Conservation (phyloP, 345 rosid species). For the Eucalyptus curtisii region DNA sequence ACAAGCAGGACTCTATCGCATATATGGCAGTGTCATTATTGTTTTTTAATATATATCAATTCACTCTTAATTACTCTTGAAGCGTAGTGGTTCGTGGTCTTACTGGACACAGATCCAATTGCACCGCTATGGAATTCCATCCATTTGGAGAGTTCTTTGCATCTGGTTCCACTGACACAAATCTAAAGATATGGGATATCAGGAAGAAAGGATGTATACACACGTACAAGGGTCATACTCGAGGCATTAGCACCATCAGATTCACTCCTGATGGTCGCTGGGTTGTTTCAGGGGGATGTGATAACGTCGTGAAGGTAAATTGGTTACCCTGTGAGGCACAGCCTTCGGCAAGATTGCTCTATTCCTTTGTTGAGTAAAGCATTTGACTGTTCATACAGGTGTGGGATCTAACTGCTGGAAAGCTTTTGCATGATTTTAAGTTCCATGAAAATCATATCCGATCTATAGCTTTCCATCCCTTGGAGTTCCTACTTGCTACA, state of each 20-base stretch:
- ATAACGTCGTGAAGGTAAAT: constrained; percentile 85
- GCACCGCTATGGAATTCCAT: constrained; percentile 92
- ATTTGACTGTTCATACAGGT: constrained; percentile 19
- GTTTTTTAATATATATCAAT: not conserved
- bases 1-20: not conserved
- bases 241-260: constrained; percentile 62
- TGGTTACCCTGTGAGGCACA: not conserved
- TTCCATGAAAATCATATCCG: constrained; percentile 81
- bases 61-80: constrained; percentile 42
- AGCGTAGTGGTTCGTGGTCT: constrained; percentile 99
- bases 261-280: constrained; percentile 99
- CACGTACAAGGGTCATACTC: constrained; percentile 88
- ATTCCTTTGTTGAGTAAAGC: not conserved
- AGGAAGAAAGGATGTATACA: constrained; percentile 95
- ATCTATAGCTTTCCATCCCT: constrained; percentile 91
- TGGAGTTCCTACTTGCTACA: constrained; percentile 91
- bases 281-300: constrained; percentile 98
- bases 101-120: constrained; percentile 88
- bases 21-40: not conserved
- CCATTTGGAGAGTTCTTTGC: constrained; percentile 98
- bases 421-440: constrained; percentile 90
- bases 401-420: constrained; percentile 99
- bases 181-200: constrained; percentile 86
- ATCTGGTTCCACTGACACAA: constrained; percentile 79
- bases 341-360: not conserved